Percentiles rank a stretch among this genome's conserved stretches.
Conservation (phyloP, 192 early-diverging fungal genomes). For the Allomyces javanicus region DNA sequence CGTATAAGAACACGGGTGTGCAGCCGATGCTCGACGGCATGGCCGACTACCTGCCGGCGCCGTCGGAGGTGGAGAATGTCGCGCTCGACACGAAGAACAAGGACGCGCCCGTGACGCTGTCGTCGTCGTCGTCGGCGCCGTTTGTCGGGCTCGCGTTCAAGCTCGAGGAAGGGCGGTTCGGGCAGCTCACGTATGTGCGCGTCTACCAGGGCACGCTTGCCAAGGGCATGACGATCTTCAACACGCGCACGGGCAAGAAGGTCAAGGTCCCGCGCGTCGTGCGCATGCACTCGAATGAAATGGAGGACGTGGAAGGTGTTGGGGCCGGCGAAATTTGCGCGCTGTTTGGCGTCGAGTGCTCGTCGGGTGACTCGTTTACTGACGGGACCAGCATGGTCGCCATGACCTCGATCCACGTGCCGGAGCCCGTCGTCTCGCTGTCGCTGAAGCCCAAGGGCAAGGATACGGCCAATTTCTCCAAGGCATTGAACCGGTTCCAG, state of each 20-base stretch:
- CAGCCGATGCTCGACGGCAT: slow-evolving; percentile 57
- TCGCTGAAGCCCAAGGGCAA: slow-evolving; percentile 81
- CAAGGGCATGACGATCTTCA: slow-evolving; percentile 72
- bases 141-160: slow-evolving; percentile 76
- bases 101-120: slow-evolving; percentile 36
- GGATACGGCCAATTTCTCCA: slow-evolving; percentile 48
- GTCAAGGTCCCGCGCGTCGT: slow-evolving; percentile 89
- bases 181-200: slow-evolving; percentile 90
- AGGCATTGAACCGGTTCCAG: slow-evolving; percentile 59
- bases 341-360: slow-evolving; percentile 91
- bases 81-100: slow-evolving; percentile 48
- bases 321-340: slow-evolving; percentile 95
- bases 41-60: slow-evolving; percentile 45
- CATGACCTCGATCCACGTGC: slow-evolving; percentile 97
- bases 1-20: slow-evolving; percentile 67
- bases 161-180: slow-evolving; percentile 84
- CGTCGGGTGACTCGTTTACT: slow-evolving; percentile 92
- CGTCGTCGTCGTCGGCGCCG: slow-evolving; percentile 43
- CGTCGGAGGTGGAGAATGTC: slow-evolving; percentile 47
- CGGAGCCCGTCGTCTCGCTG: slow-evolving; percentile 89
- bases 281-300: slow-evolving; percentile 95
- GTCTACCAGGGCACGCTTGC: slow-evolving; percentile 83
- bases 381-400: slow-evolving; percentile 61
- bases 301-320: slow-evolving; percentile 88
- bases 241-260: slow-evolving; percentile 75